Percentiles rank a stretch among this genome's conserved stretches.
phyloP scores from a whole-genome alignment of 495 filamentous ascomycete genomes.

The Tetracladium marchalianum region DNA sequence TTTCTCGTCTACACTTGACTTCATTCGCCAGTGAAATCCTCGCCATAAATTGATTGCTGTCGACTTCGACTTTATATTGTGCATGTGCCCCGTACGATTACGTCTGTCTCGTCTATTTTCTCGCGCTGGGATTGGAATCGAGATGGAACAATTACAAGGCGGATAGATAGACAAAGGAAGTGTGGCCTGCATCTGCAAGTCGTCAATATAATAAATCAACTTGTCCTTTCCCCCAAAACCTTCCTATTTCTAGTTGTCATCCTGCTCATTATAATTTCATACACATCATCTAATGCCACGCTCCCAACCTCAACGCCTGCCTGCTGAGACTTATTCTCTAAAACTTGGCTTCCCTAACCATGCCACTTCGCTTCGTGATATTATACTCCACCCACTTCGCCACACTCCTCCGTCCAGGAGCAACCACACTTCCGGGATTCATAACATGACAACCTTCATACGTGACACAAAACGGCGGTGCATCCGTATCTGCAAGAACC shows the following conservation, averaged over 20 bases:
- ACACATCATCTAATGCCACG: neutral
- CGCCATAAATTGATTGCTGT: too few relatives aligned
- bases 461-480: slow-evolving; percentile 69
- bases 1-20: neutral
- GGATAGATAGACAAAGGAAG: too few relatives aligned
- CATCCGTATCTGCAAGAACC: slow-evolving; percentile 71
- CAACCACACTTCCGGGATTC: slow-evolving; percentile 76
- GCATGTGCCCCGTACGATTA: too few relatives aligned
- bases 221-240: neutral
- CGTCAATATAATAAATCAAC: too few relatives aligned
- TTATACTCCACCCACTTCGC: slow-evolving; percentile 85
- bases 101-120: too few relatives aligned
- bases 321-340: slow-evolving; percentile 1
- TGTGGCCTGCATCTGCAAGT: too few relatives aligned
- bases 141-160: too few relatives aligned
- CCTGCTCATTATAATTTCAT: neutral
- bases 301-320: neutral
- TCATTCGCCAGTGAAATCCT: neutral
- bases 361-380: slow-evolving; percentile 29
- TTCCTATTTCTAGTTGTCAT: too few relatives aligned
- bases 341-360: slow-evolving; percentile 16
- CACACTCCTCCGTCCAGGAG: slow-evolving; percentile 46
- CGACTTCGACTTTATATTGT: too few relatives aligned
- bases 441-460: slow-evolving; percentile 95
- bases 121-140: too few relatives aligned